phyloP scores from a whole-genome alignment of 495 filamentous ascomycete species.

The Aspergillus steynii region DNA sequence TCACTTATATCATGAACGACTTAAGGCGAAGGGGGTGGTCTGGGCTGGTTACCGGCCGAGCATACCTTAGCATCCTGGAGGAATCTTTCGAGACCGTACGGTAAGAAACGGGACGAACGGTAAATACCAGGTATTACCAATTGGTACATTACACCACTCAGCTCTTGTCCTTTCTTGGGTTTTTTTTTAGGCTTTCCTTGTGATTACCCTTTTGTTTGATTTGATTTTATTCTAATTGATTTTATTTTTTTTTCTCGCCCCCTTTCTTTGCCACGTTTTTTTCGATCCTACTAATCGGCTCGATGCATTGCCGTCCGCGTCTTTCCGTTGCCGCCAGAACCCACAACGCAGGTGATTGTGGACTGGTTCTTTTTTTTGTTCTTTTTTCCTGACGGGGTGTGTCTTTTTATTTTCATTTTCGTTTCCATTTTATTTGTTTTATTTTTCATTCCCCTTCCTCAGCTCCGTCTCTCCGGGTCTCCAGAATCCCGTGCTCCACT shows the following conservation, averaged over 20 bases:
- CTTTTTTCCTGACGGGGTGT: neutral
- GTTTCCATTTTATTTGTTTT: neutral
- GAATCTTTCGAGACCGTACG: slow-evolving; percentile 18
- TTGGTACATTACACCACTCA: slow-evolving; percentile 7
- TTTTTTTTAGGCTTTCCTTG: no score
- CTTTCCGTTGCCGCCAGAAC: slow-evolving; percentile 40
- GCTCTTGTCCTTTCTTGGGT: no score
- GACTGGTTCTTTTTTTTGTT: slow-evolving; percentile 2
- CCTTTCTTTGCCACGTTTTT: slow-evolving; percentile 42
- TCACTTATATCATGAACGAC: slow-evolving; percentile 11
- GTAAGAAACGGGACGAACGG: slow-evolving; percentile 10
- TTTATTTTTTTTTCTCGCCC: slow-evolving; percentile 11
- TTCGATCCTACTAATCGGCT: slow-evolving; percentile 32
- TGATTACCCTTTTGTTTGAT: neutral
- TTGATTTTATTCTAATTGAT: neutral
- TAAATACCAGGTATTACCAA: slow-evolving; percentile 15
- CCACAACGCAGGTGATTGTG: slow-evolving; percentile 21
- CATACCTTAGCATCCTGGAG: neutral
- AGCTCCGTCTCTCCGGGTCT: slow-evolving; percentile 8
- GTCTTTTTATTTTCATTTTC: neutral
- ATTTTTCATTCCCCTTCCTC: neutral
- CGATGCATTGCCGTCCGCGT: slow-evolving; percentile 44
- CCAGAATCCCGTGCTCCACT: slow-evolving; percentile 17
- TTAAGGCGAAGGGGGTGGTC: neutral
- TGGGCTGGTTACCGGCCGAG: no score